phyloP scores from a whole-genome alignment of 1,139 yeast genomes.

The Tardiomyces blankii region DNA sequence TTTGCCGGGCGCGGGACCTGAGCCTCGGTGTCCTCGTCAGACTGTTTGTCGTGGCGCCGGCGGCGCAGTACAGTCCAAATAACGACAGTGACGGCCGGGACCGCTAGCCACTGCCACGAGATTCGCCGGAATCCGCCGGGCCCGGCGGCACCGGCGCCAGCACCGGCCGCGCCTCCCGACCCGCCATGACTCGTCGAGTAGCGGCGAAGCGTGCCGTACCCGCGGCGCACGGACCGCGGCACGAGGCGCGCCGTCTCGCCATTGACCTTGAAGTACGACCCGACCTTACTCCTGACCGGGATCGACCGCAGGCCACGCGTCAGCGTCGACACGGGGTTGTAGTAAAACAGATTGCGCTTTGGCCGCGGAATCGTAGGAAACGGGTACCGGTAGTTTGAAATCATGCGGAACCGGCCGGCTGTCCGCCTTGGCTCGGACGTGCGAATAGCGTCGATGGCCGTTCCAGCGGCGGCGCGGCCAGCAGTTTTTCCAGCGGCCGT shows the following conservation, averaged over 20 bases:
- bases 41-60: conserved; percentile 6
- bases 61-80: conserved; percentile 56
- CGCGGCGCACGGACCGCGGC: background rate
- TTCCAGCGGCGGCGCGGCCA: background rate
- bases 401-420: background rate
- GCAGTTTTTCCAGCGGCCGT: background rate
- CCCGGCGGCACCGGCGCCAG: background rate
- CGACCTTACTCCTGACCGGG: conserved; percentile 6
- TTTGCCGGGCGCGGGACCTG: conserved; percentile 40
- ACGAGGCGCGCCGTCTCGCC: conserved; percentile 1
- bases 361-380: conserved; percentile 59
- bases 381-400: conserved; percentile 24
- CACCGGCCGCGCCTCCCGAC: background rate
- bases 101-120: conserved; percentile 58
- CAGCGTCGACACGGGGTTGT: conserved; percentile 24
- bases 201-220: conserved; percentile 1
- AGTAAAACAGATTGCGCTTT: conserved; percentile 45
- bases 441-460: background rate
- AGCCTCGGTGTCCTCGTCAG: conserved; percentile 7
- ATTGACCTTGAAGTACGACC: conserved; percentile 8
- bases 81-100: conserved; percentile 52
- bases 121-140: conserved; percentile 25
- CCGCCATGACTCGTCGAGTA: background rate
- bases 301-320: conserved; percentile 16
- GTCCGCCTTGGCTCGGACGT: background rate